These are phyloP conservation scores for Penicillium angulare DNA, from an alignment of 495 filamentous ascomycete species.

Conservation along the genomic window DNA sequence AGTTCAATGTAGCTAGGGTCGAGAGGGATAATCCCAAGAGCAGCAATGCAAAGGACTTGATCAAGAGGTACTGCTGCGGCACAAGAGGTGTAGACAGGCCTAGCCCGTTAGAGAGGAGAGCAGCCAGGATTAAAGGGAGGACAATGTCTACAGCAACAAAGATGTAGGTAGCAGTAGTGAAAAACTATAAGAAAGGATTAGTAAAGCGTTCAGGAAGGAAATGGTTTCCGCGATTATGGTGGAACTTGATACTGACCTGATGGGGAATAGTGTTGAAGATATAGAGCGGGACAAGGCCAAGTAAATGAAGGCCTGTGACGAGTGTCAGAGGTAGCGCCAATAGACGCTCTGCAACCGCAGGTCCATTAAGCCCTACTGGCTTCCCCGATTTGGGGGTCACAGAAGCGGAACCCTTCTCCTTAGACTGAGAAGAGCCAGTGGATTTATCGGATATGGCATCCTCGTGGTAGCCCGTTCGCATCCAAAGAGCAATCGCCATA, in stretches of 20 bases:
- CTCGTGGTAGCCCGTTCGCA: constrained; percentile 67
- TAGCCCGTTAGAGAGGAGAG: constrained; percentile 53
- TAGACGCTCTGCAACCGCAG: constrained; percentile 59
- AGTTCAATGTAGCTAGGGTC: constrained; percentile 93
- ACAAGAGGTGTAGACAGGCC: constrained; percentile 50
- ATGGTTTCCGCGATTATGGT: no score
- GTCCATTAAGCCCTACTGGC: constrained; percentile 18
- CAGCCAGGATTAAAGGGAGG: constrained; percentile 55
- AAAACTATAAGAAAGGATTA: constrained; percentile 40
- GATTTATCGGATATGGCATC: constrained; percentile 11
- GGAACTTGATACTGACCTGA: constrained; percentile 62
- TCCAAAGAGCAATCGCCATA: constrained; percentile 89
- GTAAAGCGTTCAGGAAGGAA: not conserved
- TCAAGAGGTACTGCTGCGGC: constrained; percentile 67
- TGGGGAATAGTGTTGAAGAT: constrained; percentile 74
- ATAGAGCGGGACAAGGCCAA: constrained; percentile 82
- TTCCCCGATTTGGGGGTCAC: constrained; percentile 15
- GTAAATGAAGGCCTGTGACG: constrained; percentile 67
- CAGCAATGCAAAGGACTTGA: constrained; percentile 89
- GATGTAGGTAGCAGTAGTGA: constrained; percentile 46
- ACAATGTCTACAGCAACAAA: constrained; percentile 59
- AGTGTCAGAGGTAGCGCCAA: constrained; percentile 76
- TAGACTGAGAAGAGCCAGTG: constrained; percentile 13
- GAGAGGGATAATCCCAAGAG: constrained; percentile 88
- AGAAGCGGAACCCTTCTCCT: constrained; percentile 24